Evolutionary conservation across 1,284 basidiomycete genomes (phyloP).

Genomic region (Sporisorium graminicola): DNA sequence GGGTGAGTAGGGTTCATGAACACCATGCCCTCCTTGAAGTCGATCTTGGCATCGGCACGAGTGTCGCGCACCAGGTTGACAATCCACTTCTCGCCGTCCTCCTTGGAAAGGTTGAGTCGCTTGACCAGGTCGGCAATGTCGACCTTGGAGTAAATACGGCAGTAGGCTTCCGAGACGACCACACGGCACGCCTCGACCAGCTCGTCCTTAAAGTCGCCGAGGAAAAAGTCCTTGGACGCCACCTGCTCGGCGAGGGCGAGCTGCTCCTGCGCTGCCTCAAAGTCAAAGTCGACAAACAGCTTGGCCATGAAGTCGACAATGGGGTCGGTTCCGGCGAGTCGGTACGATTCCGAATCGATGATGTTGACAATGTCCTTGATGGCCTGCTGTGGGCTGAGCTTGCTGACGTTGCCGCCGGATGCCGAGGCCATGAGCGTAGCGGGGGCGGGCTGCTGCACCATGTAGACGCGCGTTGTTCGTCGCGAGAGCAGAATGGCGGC

Average conservation of each 20-base stretch:
- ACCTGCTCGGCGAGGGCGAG: constrained; percentile 84
- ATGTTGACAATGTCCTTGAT: constrained; percentile 66
- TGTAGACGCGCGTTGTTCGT: constrained; percentile 72
- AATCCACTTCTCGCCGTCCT: constrained; percentile 99
- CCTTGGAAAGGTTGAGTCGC: constrained; percentile 87
- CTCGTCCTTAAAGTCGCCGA: constrained; percentile 87
- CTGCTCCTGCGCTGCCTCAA: constrained; percentile 87
- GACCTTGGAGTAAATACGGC: constrained; percentile 94
- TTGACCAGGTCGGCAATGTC: constrained; percentile 96
- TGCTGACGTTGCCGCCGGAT: constrained; percentile 48
- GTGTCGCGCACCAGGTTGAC: constrained; percentile 98
- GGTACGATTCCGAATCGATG: constrained; percentile 65
- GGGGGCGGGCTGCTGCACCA: constrained; percentile 55
- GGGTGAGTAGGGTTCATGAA: constrained; percentile 90
- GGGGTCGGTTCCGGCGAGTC: constrained; percentile 87
- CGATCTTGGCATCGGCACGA: constrained; percentile 96
- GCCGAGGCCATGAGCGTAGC: constrained; percentile 48
- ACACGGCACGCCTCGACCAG: constrained; percentile 96
- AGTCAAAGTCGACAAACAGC: constrained; percentile 92
- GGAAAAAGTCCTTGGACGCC: constrained; percentile 92
- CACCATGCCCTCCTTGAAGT: constrained; percentile 95
- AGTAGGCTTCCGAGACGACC: constrained; percentile 95
- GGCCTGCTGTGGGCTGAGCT: constrained; percentile 65
- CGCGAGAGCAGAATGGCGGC: constrained; percentile 92
- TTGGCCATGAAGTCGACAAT: constrained; percentile 93